A percentile compares a stretch with the other conserved stretches of the same genome.
Conservation (phyloP, 768 basidiomycete genomes). For the Lactifluus volemus region DNA sequence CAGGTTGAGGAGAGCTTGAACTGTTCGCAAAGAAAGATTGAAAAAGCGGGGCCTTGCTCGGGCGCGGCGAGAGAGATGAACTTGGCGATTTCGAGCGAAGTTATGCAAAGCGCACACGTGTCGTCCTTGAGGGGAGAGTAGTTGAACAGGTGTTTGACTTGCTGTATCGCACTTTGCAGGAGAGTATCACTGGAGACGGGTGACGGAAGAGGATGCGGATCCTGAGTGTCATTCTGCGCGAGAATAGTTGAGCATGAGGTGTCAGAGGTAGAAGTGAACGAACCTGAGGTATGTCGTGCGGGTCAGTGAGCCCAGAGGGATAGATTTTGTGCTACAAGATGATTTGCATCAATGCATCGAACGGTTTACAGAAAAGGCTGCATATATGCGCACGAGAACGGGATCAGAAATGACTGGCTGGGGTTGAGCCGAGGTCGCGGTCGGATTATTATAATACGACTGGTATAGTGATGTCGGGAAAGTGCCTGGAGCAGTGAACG, state of each 20-base stretch:
- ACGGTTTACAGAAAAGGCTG: neutral
- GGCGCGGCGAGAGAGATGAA: constrained; percentile 59
- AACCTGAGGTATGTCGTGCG: constrained; percentile 46
- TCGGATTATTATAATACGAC: constrained; percentile 66
- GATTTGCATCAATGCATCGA: neutral
- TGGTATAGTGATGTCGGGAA: constrained; percentile 60
- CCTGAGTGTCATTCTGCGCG: constrained; percentile 42
- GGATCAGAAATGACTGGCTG: constrained; percentile 75
- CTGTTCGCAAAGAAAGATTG: constrained; percentile 50
- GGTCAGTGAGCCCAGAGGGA: constrained; percentile 54
- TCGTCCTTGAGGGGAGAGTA: constrained; percentile 47
- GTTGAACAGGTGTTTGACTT: constrained; percentile 45
- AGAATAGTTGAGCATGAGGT: neutral
- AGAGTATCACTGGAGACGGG: constrained; percentile 38
- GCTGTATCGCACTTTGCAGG: constrained; percentile 43
- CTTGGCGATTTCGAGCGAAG: constrained; percentile 53
- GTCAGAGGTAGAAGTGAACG: constrained; percentile 14
- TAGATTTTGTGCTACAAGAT: constrained; percentile 44
- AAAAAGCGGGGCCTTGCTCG: constrained; percentile 46
- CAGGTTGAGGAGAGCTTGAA: constrained; percentile 44
- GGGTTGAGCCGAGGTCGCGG: constrained; percentile 60
- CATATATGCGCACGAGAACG: constrained; percentile 37
- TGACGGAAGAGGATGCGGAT: constrained; percentile 61
- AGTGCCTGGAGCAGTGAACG: constrained; percentile 49
- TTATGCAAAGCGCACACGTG: constrained; percentile 52